Base-by-base conservation (phyloP, 139 green algal species). In the Haematococcus lacustris region DNA sequence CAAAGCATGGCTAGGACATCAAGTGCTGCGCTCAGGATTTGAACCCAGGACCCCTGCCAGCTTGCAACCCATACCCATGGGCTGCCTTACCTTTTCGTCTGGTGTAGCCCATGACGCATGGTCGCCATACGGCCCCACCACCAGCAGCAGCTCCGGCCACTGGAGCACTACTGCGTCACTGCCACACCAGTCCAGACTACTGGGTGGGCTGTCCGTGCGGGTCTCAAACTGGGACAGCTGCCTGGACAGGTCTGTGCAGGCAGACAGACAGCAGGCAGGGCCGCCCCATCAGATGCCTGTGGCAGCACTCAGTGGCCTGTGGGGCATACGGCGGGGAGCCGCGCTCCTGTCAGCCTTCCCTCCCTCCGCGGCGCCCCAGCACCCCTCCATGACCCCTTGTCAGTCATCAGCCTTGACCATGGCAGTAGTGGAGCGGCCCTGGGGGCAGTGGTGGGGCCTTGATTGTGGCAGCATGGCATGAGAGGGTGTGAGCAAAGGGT, bases 161-260 rank as follows among this genome's bases (percentile, higher is more conserved):
- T 71, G 82, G 26, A 94, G 71, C 50, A 93, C 78, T 50, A 98
- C 86, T 0, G 76, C 86, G 69, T 97, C 90, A 30, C 74, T 80
- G 6, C 91, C 92, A 64, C 91, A 94, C 93, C 93, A 98, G 5
- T 76, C 79, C 61, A 98, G 51, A n/a, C 78, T 65, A 9, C 84
- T 51, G 32, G 91, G 89, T 9, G 71, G 72, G 0, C 66, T 60
- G 0, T 87, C 80, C 4, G 79, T 82, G 30, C 87, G 68, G 28
- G 86, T 90, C 37, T 91, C 78, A 64, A 93, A 90, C 77, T 96
- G 84, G 5, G 76, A 86, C 34, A 95, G 80, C 38, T 73, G 74
- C 25, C 78, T 79, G 26, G 63, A 77, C 35, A 95, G 88, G 80
- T 94, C 88, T 78, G 89, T 41, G 32, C 61, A 68, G 61, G 7